A percentile compares a stretch with the other conserved stretches of the same genome.
phyloP scores from a whole-genome alignment of 106 monocot species.

The Amphibolis antarctica region DNA sequence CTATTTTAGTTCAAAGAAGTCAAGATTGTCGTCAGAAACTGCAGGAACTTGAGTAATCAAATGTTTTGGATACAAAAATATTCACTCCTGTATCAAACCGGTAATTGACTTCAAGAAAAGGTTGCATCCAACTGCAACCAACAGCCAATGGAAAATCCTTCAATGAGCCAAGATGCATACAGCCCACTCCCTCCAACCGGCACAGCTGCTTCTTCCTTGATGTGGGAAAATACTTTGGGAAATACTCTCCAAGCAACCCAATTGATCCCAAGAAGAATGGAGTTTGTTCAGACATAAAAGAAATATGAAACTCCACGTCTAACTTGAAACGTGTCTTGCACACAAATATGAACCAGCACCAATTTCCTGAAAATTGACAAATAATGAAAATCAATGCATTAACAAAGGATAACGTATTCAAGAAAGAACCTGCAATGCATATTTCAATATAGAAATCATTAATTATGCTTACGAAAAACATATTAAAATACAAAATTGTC shows the following conservation, averaged over 20 bases:
- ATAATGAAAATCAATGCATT: too few species aligned
- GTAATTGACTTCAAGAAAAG: neutral
- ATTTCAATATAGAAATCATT: too few species aligned
- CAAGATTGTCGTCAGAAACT: neutral
- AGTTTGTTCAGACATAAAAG: slow-evolving; percentile 56
- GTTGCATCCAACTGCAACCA: slow-evolving; percentile 5
- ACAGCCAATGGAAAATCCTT: neutral
- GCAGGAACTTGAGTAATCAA: neutral
- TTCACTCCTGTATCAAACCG: neutral
- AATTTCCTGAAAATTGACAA: too few species aligned
- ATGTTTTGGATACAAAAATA: neutral
- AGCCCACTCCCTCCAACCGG: slow-evolving; percentile 1
- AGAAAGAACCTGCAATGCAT: too few species aligned
- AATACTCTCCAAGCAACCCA: slow-evolving; percentile 52
- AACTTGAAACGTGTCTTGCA: slow-evolving; percentile 11
- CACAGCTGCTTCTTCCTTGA: slow-evolving; percentile 24
- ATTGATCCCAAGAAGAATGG: slow-evolving; percentile 39
- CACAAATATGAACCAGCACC: too few species aligned
- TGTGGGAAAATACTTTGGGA: slow-evolving; percentile 35
- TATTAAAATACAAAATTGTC: too few species aligned
- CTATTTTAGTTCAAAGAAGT: neutral
- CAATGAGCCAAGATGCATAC: slow-evolving; percentile 22
- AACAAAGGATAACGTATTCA: too few species aligned
- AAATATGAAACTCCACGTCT: slow-evolving; percentile 19
- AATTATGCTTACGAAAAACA: too few species aligned